Conservation (phyloP, 495 filamentous ascomycete genomes). For the Xylaria scruposa region DNA sequence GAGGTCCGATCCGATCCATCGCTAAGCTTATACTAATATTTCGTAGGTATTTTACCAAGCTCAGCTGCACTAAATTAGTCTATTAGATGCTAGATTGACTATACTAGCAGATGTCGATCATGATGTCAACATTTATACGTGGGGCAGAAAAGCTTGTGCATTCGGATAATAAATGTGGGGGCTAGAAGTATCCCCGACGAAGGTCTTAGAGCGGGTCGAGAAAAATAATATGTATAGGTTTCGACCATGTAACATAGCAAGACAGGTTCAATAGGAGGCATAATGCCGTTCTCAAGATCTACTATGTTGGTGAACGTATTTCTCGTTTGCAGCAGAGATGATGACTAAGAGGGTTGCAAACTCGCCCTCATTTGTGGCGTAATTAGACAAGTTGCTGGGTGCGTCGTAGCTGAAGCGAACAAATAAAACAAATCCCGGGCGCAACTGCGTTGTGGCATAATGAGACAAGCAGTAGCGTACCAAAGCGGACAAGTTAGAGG, state of each 20-base stretch:
- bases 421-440: too few relatives aligned
- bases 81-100: neutral
- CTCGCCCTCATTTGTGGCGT: neutral
- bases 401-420: too few relatives aligned
- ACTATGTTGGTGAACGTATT: too few relatives aligned
- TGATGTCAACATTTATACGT: conserved; percentile 2
- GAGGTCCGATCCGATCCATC: too few relatives aligned
- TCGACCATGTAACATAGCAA: too few relatives aligned
- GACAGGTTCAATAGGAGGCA: too few relatives aligned
- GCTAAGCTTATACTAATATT: too few relatives aligned
- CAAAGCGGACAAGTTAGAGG: neutral
- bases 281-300: too few relatives aligned
- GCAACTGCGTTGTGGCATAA: neutral
- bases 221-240: neutral
- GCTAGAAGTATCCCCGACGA: neutral
- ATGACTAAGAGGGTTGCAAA: too few relatives aligned
- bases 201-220: neutral
- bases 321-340: too few relatives aligned
- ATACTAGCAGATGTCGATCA: neutral
- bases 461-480: neutral
- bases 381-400: neutral
- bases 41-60: neutral
- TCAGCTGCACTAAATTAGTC: neutral
- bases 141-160: neutral
- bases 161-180: neutral